Percentiles rank a stretch among this genome's conserved stretches.
Evolutionary conservation across 129 eudicot genomes (phyloP).

Genomic region (Pulicaria dysenterica): DNA sequence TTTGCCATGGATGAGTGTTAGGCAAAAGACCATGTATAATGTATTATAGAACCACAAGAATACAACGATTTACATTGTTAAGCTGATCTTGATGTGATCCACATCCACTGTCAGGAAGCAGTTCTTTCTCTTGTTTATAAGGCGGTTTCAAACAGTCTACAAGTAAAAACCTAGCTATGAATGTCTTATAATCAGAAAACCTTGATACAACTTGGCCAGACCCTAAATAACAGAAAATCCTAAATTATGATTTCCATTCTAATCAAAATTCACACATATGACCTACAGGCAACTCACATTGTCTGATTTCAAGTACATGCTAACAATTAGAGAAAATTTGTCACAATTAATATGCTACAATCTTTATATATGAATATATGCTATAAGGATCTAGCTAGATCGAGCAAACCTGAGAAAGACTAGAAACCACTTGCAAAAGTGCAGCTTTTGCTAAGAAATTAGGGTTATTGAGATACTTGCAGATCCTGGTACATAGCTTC

Average conservation of each 20-base stretch:
- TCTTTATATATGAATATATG: neutral
- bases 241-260: neutral
- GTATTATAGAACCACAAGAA: too few species aligned
- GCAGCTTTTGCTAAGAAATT: slow-evolving; percentile 45
- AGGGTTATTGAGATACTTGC: slow-evolving; percentile 48
- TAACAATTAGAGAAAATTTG: slow-evolving; percentile 5
- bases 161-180: too few species aligned
- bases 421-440: slow-evolving; percentile 45
- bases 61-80: too few species aligned
- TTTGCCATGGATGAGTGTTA: slow-evolving; percentile 1
- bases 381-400: neutral
- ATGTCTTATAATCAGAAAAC: too few species aligned
- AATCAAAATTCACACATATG: neutral
- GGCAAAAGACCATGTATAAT: too few species aligned
- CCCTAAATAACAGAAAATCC: too few species aligned
- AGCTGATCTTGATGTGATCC: too few species aligned
- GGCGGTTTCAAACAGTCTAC: too few species aligned
- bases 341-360: neutral
- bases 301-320: slow-evolving; percentile 15
- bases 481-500: slow-evolving; percentile 39
- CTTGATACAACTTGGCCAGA: too few species aligned
- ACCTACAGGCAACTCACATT: slow-evolving; percentile 8
- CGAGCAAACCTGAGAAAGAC: slow-evolving; percentile 40
- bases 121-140: too few species aligned
- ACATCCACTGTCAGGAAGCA: too few species aligned